A percentile compares a stretch with the other conserved stretches of the same genome.
Evolutionary conservation across 805 yeast species (phyloP).

Genomic region (Diddensiella santjacobensis): DNA sequence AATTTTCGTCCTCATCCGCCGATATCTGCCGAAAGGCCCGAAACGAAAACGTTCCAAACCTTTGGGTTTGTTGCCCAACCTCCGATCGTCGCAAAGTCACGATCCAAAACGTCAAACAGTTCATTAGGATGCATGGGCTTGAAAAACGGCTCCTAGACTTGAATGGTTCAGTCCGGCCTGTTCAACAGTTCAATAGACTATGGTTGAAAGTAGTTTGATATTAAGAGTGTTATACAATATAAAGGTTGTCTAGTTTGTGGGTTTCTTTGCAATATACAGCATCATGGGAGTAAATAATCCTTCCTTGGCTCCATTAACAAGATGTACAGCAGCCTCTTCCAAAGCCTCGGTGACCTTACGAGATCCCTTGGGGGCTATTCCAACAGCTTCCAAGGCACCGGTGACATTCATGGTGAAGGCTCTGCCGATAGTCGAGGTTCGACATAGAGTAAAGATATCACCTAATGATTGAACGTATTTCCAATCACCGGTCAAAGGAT

Average conservation of each 20-base stretch:
- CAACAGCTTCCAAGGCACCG: slow-evolving; percentile 75
- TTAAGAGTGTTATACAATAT: too few species aligned
- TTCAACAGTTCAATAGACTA: too few species aligned
- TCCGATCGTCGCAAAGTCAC: too few species aligned
- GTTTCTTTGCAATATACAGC: slow-evolving; percentile 86
- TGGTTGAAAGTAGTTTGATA: too few species aligned
- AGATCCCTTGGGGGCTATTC: slow-evolving; percentile 91
- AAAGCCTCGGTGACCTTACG: slow-evolving; percentile 85
- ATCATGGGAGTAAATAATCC: slow-evolving; percentile 96
- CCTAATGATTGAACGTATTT: slow-evolving; percentile 73
- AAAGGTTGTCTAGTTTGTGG: slow-evolving; percentile 39
- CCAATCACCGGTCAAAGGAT: slow-evolving; percentile 94
- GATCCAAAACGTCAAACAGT: too few species aligned
- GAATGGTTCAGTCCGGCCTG: too few species aligned
- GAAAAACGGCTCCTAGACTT: too few species aligned
- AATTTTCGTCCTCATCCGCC: too few species aligned
- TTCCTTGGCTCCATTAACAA: slow-evolving; percentile 88
- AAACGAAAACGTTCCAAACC: too few species aligned
- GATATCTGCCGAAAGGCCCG: too few species aligned
- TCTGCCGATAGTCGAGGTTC: slow-evolving; percentile 88
- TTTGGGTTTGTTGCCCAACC: too few species aligned
- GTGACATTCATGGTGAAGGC: slow-evolving; percentile 75
- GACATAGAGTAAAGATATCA: slow-evolving; percentile 78
- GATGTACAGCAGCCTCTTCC: slow-evolving; percentile 94
- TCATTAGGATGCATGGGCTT: too few species aligned